These are phyloP conservation scores for Boletus tylopilopsis DNA, from an alignment of 768 basidiomycete genomes.

Conservation along the genomic window DNA sequence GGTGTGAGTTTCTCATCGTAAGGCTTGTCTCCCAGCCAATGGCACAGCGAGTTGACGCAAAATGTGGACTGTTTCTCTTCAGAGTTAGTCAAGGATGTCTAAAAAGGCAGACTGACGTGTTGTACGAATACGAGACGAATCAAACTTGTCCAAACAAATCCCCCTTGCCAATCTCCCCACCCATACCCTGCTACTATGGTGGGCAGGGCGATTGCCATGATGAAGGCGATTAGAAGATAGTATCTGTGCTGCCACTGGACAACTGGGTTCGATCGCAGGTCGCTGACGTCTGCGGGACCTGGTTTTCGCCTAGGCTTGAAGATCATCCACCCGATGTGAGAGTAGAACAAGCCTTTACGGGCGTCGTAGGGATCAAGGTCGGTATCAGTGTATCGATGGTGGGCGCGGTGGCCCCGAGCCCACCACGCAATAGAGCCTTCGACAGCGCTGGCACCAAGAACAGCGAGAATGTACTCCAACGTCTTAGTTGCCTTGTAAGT, in stretches of 20 bases:
- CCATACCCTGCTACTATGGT: slow-evolving; percentile 35
- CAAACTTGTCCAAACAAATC: slow-evolving; percentile 37
- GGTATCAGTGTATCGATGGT: slow-evolving; percentile 93
- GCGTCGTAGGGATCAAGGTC: slow-evolving; percentile 92
- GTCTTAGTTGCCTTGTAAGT: slow-evolving; percentile 85
- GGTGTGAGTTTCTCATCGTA: slow-evolving; percentile 95
- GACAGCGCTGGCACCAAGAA: slow-evolving; percentile 83
- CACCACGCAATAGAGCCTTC: slow-evolving; percentile 98
- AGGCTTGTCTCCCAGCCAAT: slow-evolving; percentile 87
- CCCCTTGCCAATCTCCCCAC: slow-evolving; percentile 25
- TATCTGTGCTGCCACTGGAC: slow-evolving; percentile 81
- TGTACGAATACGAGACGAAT: slow-evolving; percentile 71
- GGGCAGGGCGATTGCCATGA: slow-evolving; percentile 66
- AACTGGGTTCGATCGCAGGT: slow-evolving; percentile 71
- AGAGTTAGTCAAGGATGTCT: neutral
- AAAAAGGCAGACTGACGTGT: slow-evolving; percentile 50
- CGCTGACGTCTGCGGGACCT: slow-evolving; percentile 81
- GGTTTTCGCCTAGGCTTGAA: slow-evolving; percentile 82
- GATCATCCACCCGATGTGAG: slow-evolving; percentile 88
- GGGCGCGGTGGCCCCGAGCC: slow-evolving; percentile 91
- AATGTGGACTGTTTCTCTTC: slow-evolving; percentile 64
- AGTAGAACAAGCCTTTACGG: slow-evolving; percentile 77
- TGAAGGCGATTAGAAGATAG: slow-evolving; percentile 62
- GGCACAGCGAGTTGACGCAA: slow-evolving; percentile 91
- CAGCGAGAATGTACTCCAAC: slow-evolving; percentile 78